A percentile compares a stretch with the other conserved stretches of the same genome.
Conservation (phyloP, 306 rosid species). For the Benincasa hispida region DNA sequence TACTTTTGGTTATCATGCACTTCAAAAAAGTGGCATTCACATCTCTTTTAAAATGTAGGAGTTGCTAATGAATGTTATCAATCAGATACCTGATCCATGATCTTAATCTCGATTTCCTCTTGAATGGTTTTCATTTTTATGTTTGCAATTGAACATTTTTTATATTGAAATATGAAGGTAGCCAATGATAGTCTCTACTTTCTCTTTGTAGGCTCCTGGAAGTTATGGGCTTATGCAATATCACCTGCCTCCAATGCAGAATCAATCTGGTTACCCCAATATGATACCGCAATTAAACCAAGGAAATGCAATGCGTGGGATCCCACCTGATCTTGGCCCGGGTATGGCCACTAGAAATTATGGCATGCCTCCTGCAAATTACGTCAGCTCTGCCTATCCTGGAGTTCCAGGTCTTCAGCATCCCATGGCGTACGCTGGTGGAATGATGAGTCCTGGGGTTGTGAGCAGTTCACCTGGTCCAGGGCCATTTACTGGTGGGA, state of each 20-base stretch:
- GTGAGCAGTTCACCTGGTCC: conserved; percentile 61
- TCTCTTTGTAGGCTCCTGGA: conserved; percentile 61
- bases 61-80: background rate
- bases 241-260: conserved; percentile 83
- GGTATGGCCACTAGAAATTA: conserved; percentile 62
- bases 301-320: conserved; percentile 59
- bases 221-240: conserved; percentile 79
- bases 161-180: background rate
- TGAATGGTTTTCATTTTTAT: background rate
- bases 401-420: conserved; percentile 76
- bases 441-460: conserved; percentile 67
- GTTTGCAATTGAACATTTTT: background rate
- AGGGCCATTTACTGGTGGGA: conserved; percentile 43
- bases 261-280: conserved; percentile 80
- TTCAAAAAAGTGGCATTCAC: background rate
- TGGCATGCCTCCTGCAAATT: conserved; percentile 57
- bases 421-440: conserved; percentile 69
- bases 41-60: too few species aligned
- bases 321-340: conserved; percentile 50
- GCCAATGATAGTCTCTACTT: conserved; percentile 7
- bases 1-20: background rate
- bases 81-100: background rate
- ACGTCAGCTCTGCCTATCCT: conserved; percentile 63
- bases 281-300: conserved; percentile 75
- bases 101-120: background rate